Conservation (phyloP, 2,329 filamentous ascomycete genomes). For the Cercospora brassicicola region DNA sequence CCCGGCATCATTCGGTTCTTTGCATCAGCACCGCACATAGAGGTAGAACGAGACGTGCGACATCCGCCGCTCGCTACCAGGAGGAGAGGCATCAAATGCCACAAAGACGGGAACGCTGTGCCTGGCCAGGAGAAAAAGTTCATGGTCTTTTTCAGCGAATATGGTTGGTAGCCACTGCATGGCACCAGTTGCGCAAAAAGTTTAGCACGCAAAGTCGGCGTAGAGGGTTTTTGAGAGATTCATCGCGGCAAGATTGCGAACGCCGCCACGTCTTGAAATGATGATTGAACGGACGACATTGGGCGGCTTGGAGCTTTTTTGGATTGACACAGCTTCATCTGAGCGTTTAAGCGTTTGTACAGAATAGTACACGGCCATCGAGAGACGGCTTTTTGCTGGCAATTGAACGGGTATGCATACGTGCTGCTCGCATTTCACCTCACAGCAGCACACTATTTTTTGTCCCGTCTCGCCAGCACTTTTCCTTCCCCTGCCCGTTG, state of each 20-base stretch:
- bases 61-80: conserved; percentile 17
- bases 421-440: conserved; percentile 3
- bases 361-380: conserved; percentile 24
- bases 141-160: conserved; percentile 19
- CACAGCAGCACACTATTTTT: neutral
- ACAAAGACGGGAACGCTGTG: conserved; percentile 19
- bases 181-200: conserved; percentile 20
- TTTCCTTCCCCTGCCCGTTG: neutral
- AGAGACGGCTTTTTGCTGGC: conserved; percentile 10
- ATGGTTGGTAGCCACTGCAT: conserved; percentile 14
- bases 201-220: conserved; percentile 18
- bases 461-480: neutral
- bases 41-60: conserved; percentile 31
- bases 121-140: conserved; percentile 25
- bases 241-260: conserved; percentile 6
- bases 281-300: conserved; percentile 7
- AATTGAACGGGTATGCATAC: conserved; percentile 11
- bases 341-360: conserved; percentile 26
- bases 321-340: conserved; percentile 18
- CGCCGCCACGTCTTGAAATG: neutral
- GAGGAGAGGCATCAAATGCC: conserved; percentile 28
- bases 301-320: conserved; percentile 17
- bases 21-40: conserved; percentile 35
- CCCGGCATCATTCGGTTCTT: conserved; percentile 34
- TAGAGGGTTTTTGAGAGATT: conserved; percentile 1